Percentiles rank a stretch among this genome's conserved stretches.
Conservation (phyloP, 2,329 filamentous ascomycete genomes). For the Xylaria sp. region DNA sequence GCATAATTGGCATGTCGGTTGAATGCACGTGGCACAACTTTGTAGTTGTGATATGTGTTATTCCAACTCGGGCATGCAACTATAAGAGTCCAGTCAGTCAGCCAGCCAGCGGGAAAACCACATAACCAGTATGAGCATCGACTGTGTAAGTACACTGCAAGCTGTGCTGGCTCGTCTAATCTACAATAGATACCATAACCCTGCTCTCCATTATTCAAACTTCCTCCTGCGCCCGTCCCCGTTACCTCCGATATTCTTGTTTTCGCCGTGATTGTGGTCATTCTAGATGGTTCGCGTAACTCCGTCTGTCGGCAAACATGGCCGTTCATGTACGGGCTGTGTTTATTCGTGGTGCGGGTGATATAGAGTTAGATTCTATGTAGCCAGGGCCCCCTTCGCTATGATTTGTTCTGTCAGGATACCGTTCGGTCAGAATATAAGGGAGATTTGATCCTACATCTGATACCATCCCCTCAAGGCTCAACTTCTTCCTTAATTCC, state of each 20-base stretch:
- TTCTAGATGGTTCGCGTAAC: neutral
- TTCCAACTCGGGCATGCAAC: slow-evolving; percentile 12
- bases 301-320: no score
- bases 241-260: neutral
- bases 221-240: neutral
- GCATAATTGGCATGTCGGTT: slow-evolving; percentile 16
- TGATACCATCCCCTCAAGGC: no score
- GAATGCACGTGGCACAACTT: slow-evolving; percentile 8
- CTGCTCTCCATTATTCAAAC: neutral
- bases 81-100: slow-evolving; percentile 20
- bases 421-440: no score
- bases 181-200: slow-evolving; percentile 1
- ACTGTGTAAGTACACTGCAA: neutral
- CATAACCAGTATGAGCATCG: slow-evolving; percentile 14
- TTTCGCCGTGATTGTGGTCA: neutral
- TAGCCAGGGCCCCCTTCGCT: no score
- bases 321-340: no score
- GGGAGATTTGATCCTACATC: no score
- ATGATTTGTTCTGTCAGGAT: no score
- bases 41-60: slow-evolving; percentile 3
- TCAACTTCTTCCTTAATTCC: no score
- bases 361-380: no score
- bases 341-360: no score
- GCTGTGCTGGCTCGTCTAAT: neutral
- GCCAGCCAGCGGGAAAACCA: slow-evolving; percentile 15